phyloP scores from a whole-genome alignment of 176 grass and related monocot species.

The Musa itinerans region DNA sequence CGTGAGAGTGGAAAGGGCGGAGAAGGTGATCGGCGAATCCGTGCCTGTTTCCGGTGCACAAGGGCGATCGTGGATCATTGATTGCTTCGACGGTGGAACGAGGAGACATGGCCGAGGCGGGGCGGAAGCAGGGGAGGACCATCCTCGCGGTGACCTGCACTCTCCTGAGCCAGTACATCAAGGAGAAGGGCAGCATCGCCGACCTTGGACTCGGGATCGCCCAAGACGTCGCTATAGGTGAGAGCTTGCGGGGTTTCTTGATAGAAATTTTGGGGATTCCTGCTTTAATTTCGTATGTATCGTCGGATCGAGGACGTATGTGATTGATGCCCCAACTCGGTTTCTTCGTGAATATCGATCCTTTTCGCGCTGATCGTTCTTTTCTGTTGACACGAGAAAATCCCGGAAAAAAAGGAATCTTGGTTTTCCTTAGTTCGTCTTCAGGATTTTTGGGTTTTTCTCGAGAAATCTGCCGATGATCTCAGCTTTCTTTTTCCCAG shows the following conservation, averaged over 20 bases:
- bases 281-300: background rate
- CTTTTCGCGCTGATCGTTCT: background rate
- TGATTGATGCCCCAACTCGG: background rate
- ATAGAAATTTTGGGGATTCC: background rate
- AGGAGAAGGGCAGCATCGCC: slow-evolving; percentile 63
- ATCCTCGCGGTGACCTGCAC: slow-evolving; percentile 85
- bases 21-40: background rate
- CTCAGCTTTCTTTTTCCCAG: too few relatives aligned
- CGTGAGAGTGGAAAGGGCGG: background rate
- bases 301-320: background rate
- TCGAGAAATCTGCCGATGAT: background rate
- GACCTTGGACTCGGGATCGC: slow-evolving; percentile 67
- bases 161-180: slow-evolving; percentile 74
- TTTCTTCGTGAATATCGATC: background rate
- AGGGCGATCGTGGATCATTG: background rate
- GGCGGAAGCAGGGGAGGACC: slow-evolving; percentile 7
- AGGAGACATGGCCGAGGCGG: slow-evolving; percentile 25
- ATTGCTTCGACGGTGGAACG: background rate
- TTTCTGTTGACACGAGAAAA: background rate
- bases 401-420: background rate
- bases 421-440: background rate
- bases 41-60: background rate
- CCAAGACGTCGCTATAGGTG: background rate
- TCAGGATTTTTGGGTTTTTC: background rate
- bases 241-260: background rate